Evolutionary conservation across 129 eudicot species (phyloP), one percentile per base, ranked within the genome.

Genomic region (Flaveria brownii): DNA sequence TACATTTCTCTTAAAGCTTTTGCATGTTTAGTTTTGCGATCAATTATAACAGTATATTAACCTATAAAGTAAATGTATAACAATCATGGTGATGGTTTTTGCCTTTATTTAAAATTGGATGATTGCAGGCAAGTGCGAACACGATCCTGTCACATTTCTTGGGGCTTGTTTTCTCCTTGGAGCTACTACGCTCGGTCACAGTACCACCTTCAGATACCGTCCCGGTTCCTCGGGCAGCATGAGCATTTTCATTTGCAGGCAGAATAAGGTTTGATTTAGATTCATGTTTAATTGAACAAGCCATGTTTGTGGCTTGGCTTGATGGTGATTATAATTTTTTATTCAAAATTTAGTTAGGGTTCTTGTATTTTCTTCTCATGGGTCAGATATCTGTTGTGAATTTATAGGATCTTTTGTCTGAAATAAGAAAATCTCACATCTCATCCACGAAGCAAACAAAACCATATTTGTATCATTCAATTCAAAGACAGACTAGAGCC

Each of bases 91-190:
- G 67, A 17, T 4, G 67, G 17, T 61, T 30, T 63, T 62, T 62
- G 39, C 25, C 20, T 13, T 9, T 74, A 5, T 12, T 28, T 5
- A 1, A 12, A 12, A 62, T 62, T 62, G 30, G 45, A 70, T 57
- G 12, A 18, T 26, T 75, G 77, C 88, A 93, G 96, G 98, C 97
- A 47, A 80, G 89, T 20, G 89, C 97, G 46, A 93, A 90, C 75
- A 88, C 96, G 16, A 88, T 90, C 80, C 84, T 86, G 11, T 90
- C 97, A 17, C 98, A 93, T 74, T 93, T 93, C 78, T 65, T 90
- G 33, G 98, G 96, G 49, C 91, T 93, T 56, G 79, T 82, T 5
- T 85, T 80, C 70, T 90, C 96, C 9, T 72, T 93, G 84, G 98
- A 93, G 77, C 85, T 93, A 77, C 78, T 90, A 74, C 92, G 92